Percentiles rank a stretch among this genome's conserved stretches.
phyloP scores from a whole-genome alignment of 2,329 filamentous ascomycete genomes.

The Mycosphaerella arachidis region DNA sequence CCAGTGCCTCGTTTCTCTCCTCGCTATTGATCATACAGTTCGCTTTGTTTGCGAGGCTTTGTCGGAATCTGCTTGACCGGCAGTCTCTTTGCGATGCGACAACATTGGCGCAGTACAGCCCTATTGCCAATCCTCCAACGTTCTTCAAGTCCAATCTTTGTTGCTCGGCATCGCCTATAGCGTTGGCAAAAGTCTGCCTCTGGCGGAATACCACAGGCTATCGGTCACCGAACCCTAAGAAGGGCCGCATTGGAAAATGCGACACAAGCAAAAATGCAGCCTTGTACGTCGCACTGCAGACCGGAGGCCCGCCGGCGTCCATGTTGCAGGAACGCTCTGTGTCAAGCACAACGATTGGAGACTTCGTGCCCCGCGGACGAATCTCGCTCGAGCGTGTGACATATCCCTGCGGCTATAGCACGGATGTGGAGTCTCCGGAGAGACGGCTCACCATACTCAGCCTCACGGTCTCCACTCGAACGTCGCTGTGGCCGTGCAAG shows the following conservation, averaged over 20 bases:
- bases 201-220: slow-evolving; percentile 1
- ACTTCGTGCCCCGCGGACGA: neutral
- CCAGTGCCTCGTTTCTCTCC: neutral
- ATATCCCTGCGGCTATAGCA: neutral
- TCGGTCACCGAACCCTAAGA: neutral
- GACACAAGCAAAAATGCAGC: neutral
- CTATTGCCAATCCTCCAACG: neutral
- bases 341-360: neutral
- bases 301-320: neutral
- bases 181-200: neutral
- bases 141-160: neutral
- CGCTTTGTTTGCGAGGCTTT: neutral
- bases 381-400: neutral
- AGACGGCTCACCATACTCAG: neutral
- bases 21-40: neutral
- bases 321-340: neutral
- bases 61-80: neutral
- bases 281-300: neutral
- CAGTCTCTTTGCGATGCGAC: neutral
- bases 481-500: too few species aligned
- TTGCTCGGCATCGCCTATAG: slow-evolving; percentile 1
- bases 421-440: neutral
- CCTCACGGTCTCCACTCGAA: too few species aligned
- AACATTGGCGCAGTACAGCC: neutral
- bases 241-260: neutral